These are phyloP conservation scores for Ceratocystis albifundus DNA, from an alignment of 2,329 filamentous ascomycete genomes.

Conservation along the genomic window DNA sequence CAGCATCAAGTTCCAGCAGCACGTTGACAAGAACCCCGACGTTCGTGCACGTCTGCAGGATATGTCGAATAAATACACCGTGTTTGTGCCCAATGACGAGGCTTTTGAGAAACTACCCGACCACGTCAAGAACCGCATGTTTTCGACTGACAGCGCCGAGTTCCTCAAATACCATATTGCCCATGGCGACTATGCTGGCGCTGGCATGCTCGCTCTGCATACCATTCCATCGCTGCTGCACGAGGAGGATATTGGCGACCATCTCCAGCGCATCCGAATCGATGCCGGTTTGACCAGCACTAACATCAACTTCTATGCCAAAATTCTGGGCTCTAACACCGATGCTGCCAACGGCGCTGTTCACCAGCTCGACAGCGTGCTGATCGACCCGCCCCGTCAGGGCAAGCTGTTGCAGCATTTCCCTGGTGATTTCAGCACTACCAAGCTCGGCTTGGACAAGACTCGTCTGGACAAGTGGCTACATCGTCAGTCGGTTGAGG, in stretches of 20 bases:
- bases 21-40: constrained; percentile 51
- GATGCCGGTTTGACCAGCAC: constrained; percentile 52
- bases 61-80: constrained; percentile 59
- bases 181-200: constrained; percentile 53
- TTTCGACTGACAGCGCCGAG: constrained; percentile 42
- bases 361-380: constrained; percentile 61
- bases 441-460: constrained; percentile 61
- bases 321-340: constrained; percentile 58
- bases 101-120: constrained; percentile 56
- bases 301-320: constrained; percentile 65
- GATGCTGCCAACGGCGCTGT: constrained; percentile 62
- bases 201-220: constrained; percentile 53
- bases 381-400: constrained; percentile 62
- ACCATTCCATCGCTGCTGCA: constrained; percentile 62
- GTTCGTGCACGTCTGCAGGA: constrained; percentile 63
- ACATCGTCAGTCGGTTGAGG: constrained; percentile 42
- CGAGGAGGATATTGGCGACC: constrained; percentile 47
- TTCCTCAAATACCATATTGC: constrained; percentile 62
- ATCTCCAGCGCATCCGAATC: constrained; percentile 61
- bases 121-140: constrained; percentile 46
- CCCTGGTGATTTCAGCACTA: constrained; percentile 65
- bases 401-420: constrained; percentile 49
- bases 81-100: constrained; percentile 67
- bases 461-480: constrained; percentile 56
- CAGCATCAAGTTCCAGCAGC: constrained; percentile 16